A percentile compares a stretch with the other conserved stretches of the same genome.
Evolutionary conservation across 768 basidiomycete genomes (phyloP).

Genomic region (Solioccasus polychromus): DNA sequence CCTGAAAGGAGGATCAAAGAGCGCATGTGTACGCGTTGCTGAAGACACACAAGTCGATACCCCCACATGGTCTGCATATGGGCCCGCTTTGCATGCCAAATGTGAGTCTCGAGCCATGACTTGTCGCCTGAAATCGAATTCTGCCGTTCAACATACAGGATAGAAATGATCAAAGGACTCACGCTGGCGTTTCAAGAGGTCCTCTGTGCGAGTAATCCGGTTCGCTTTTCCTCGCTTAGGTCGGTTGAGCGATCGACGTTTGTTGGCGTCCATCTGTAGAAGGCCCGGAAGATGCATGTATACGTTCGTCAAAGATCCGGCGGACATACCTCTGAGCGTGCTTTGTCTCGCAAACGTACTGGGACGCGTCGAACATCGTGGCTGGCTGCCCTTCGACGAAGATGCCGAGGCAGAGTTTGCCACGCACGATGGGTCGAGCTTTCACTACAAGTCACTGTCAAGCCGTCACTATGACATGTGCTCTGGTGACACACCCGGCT

Average conservation of each 20-base stretch:
- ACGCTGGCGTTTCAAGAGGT: conserved; percentile 76
- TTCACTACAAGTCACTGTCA: conserved; percentile 39
- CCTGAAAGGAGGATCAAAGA: conserved; percentile 38
- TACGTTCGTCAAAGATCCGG: not conserved
- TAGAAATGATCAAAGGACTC: conserved; percentile 5
- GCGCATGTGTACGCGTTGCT: not conserved
- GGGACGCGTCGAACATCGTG: conserved; percentile 94
- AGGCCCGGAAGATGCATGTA: conserved; percentile 35
- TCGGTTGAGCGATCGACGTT: conserved; percentile 40
- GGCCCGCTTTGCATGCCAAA: conserved; percentile 98
- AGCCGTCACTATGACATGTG: not conserved
- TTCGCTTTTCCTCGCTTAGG: conserved; percentile 65
- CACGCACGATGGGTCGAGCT: conserved; percentile 80
- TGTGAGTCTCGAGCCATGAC: conserved; percentile 91
- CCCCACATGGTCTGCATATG: conserved; percentile 94
- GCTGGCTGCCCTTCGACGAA: conserved; percentile 90
- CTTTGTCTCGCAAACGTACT: conserved; percentile 74
- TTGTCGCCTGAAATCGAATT: conserved; percentile 59
- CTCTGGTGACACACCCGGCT: conserved; percentile 49
- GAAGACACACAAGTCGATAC: conserved; percentile 65
- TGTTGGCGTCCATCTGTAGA: conserved; percentile 52
- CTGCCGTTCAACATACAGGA: not conserved
- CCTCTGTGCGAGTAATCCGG: conserved; percentile 53
- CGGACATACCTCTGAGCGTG: conserved; percentile 68
- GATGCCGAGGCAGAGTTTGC: conserved; percentile 89